phyloP scores from a whole-genome alignment of 495 filamentous ascomycete species.

The Penicillium simplicissimum region DNA sequence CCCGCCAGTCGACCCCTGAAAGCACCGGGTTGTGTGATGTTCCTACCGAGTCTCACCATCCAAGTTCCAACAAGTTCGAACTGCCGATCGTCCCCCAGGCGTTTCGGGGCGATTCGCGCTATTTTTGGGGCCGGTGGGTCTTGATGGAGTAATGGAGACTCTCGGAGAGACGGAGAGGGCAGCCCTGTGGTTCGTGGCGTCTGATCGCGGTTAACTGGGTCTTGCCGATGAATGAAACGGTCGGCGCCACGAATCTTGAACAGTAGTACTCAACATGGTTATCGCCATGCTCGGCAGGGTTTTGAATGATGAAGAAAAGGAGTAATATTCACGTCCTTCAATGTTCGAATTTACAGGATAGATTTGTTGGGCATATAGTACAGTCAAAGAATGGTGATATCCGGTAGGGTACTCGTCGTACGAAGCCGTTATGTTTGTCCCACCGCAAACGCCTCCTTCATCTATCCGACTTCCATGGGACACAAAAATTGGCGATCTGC shows the following conservation, averaged over 20 bases:
- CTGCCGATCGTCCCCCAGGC: slow-evolving; percentile 1
- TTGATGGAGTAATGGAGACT: background rate
- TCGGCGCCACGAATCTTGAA: background rate
- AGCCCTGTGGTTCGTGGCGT: slow-evolving; percentile 3
- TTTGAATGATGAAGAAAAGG: background rate
- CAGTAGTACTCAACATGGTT: background rate
- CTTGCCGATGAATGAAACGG: slow-evolving; percentile 1
- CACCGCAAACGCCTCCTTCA: slow-evolving; percentile 1
- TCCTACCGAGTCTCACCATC: slow-evolving; percentile 8
- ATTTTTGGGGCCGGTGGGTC: slow-evolving; percentile 9
- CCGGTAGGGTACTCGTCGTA: background rate
- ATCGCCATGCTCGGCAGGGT: background rate
- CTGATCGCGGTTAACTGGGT: background rate
- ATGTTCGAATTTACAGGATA: background rate
- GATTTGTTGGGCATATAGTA: background rate
- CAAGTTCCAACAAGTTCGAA: slow-evolving; percentile 4
- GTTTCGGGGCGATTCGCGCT: background rate
- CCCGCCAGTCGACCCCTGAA: background rate
- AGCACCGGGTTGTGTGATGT: background rate
- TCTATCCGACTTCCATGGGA: background rate
- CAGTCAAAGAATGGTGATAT: background rate
- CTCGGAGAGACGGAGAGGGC: background rate
- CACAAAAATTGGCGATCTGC: slow-evolving; percentile 4
- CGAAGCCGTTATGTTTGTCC: slow-evolving; percentile 1
- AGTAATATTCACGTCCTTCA: background rate